Base-by-base conservation (phyloP, 129 eudicot genomes). In the Lonicera japonica region DNA sequence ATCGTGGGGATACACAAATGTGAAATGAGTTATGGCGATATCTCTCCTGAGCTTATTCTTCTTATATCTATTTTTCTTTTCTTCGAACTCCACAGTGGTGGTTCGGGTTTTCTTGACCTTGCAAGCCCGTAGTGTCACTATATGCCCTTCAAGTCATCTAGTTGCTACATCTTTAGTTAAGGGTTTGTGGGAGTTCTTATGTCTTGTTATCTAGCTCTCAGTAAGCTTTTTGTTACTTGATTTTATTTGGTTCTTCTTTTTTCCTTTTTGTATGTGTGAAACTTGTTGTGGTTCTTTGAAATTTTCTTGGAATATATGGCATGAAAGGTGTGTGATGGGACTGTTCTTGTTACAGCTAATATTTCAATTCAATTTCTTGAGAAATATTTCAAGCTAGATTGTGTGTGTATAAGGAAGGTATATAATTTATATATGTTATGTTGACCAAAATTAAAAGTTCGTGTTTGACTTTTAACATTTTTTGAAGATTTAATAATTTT, bases 1-100 rank as follows among this genome's bases (percentile, higher is more conserved):
- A 56, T 53, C 62, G 11, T 41, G 34, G 17, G 41, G 45, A 54
- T 59, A 63, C 19, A 38, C 56, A 17, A 21, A 25, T 57, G 61
- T 82, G 73, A 69, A 5, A 21, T 4, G 5, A 17, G 18, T 58
- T 8, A 21, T 45, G 86, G 83, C 74, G 71, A 22, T 83, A 83
- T 80, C 86, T 77, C 90, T 83, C 74, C 70, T 83, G 90, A 83
- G 90, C 90, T 83, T 83, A 70, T 80, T 38, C 74, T 83, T 79
- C 80, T 83, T 53, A 70, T 6, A 43, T 45, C 18, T 16, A 3
- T 58, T 39, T 14, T 61, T 25, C 19, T 39, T 39, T 56, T 41
- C 38, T 36, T 36, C 45, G 13, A 41, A 73, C 77, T 24, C 46
- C 63, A 5, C 15, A n/a, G 14, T 17, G 5, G 29, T 10, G 13